These are phyloP conservation scores for Elongisporangium anandrum DNA, from an alignment of 352 stramenopile genomes.

Conservation along the genomic window DNA sequence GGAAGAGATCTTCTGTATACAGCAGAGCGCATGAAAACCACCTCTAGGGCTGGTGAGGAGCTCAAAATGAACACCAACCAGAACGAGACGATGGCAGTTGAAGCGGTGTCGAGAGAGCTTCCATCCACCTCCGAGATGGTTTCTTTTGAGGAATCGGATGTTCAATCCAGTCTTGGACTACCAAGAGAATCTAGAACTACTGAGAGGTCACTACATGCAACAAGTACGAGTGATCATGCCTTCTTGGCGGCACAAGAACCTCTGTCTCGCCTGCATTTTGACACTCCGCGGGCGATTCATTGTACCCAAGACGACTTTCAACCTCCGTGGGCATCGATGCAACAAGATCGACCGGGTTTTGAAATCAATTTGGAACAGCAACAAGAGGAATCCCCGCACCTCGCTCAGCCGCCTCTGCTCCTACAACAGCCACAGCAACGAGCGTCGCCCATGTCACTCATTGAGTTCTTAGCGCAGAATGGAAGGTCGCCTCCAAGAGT, in stretches of 20 bases:
- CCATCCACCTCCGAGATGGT: slow-evolving; percentile 46
- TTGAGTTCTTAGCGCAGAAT: slow-evolving; percentile 5
- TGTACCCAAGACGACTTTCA: background rate
- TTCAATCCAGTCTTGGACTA: background rate
- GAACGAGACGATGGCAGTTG: background rate
- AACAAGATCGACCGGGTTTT: background rate
- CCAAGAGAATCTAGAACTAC: background rate
- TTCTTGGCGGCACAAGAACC: background rate
- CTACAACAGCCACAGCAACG: background rate
- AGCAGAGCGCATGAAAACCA: background rate
- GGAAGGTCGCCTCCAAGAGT: background rate
- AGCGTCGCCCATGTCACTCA: slow-evolving; percentile 6
- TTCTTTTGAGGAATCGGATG: slow-evolving; percentile 10
- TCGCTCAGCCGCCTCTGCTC: background rate
- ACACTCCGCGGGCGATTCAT: background rate
- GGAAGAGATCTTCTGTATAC: background rate
- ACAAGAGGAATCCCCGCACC: background rate
- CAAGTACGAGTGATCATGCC: background rate
- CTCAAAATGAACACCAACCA: slow-evolving; percentile 7
- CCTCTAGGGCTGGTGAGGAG: background rate
- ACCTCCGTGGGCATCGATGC: too few relatives aligned
- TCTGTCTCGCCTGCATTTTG: background rate
- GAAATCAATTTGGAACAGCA: background rate
- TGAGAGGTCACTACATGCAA: background rate
- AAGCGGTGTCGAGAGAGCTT: slow-evolving; percentile 13